Evolutionary conservation across 495 filamentous ascomycete species (phyloP).

Genomic region (Trichocladium uniseriatum): DNA sequence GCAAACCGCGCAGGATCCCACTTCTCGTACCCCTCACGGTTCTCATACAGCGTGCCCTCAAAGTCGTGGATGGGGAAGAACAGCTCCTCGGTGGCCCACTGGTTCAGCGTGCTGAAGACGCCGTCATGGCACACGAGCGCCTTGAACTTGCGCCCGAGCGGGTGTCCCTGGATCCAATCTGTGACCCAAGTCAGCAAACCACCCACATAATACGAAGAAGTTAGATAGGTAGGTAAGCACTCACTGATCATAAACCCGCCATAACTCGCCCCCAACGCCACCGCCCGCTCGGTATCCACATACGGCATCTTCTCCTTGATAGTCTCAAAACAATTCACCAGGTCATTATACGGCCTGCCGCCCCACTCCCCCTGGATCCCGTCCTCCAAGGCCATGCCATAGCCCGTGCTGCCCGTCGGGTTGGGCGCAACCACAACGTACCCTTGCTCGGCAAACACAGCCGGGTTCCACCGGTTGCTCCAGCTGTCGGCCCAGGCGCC

Average conservation of each 20-base stretch:
- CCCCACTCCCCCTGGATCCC: constrained; percentile 73
- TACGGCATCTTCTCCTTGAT: constrained; percentile 62
- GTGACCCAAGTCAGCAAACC: neutral
- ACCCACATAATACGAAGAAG: neutral
- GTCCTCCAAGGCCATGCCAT: constrained; percentile 71
- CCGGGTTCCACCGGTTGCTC: constrained; percentile 87
- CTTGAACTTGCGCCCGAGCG: constrained; percentile 69
- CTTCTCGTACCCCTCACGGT: constrained; percentile 59
- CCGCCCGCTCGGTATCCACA: constrained; percentile 67
- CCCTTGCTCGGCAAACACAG: constrained; percentile 83
- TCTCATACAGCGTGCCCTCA: constrained; percentile 65
- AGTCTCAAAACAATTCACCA: constrained; percentile 72
- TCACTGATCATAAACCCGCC: constrained; percentile 78
- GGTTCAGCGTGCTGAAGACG: constrained; percentile 67
- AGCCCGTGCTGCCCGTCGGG: constrained; percentile 78
- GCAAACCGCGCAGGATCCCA: constrained; percentile 72
- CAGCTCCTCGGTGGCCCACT: constrained; percentile 73
- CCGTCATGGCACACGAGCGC: constrained; percentile 89
- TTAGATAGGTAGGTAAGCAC: constrained; percentile 3
- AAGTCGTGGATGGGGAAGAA: constrained; percentile 86
- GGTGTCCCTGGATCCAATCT: constrained; percentile 66
- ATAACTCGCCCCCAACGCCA: constrained; percentile 76
- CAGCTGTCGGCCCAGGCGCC: constrained; percentile 76
- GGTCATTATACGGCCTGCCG: constrained; percentile 65
- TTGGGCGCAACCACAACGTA: constrained; percentile 85